A percentile compares a stretch with the other conserved stretches of the same genome.
Evolutionary conservation across 2,329 filamentous ascomycete genomes (phyloP).

Genomic region (Dothideomycetidae sp.): DNA sequence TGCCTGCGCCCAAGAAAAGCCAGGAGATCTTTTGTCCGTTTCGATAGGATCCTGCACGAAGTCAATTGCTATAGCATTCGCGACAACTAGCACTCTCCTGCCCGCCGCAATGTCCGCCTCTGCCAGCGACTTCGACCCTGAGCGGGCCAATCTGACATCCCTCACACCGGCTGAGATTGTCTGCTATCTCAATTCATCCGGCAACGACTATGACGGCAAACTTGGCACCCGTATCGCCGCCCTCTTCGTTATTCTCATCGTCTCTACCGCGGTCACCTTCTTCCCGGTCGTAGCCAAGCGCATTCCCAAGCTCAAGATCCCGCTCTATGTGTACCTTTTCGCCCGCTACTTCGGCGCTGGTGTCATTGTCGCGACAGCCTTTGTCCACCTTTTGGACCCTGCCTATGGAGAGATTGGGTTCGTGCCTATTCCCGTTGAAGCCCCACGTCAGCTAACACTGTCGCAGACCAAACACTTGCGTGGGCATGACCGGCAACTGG

Average conservation of each 20-base stretch:
- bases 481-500: conserved; percentile 41
- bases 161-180: conserved; percentile 32
- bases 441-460: not conserved
- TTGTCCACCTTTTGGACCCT: conserved; percentile 24
- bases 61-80: too few relatives aligned
- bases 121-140: not conserved
- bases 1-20: too few relatives aligned
- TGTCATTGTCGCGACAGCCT: conserved; percentile 34
- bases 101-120: not conserved
- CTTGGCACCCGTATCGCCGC: conserved; percentile 30
- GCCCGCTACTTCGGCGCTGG: conserved; percentile 34
- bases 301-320: conserved; percentile 24
- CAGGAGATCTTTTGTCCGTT: too few relatives aligned
- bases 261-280: conserved; percentile 29
- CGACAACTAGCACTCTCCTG: too few relatives aligned
- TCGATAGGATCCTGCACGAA: too few relatives aligned
- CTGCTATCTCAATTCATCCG: conserved; percentile 34
- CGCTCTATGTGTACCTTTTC: conserved; percentile 32
- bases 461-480: conserved; percentile 33
- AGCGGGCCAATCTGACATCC: conserved; percentile 20
- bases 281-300: conserved; percentile 35
- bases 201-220: conserved; percentile 41
- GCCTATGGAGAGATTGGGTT: not conserved
- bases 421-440: not conserved
- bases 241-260: conserved; percentile 32